Evolutionary conservation across 164 flowering plant genomes (phyloP).

Genomic region (Warburgia ugandensis): DNA sequence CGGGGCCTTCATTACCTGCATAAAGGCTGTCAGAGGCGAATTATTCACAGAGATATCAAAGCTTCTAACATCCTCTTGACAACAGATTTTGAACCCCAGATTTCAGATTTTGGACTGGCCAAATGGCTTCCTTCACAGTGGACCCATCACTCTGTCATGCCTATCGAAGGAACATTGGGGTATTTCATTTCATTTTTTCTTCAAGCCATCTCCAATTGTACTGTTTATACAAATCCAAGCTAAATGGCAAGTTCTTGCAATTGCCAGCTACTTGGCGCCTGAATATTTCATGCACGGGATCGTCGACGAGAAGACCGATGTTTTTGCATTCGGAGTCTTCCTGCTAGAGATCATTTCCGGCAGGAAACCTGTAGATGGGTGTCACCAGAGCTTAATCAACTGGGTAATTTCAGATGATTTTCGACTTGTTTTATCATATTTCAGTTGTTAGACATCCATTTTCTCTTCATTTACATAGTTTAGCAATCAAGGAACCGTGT

Average conservation of each 20-base stretch:
- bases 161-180: constrained; percentile 98
- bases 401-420: constrained; percentile 55
- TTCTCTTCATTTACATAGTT: no score
- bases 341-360: constrained; percentile 79
- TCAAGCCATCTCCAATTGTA: neutral
- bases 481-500: no score
- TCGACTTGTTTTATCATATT: neutral
- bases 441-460: no score
- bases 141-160: constrained; percentile 84
- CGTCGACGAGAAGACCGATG: constrained; percentile 96
- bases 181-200: constrained; percentile 13
- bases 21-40: constrained; percentile 83
- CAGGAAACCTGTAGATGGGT: constrained; percentile 69
- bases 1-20: constrained; percentile 85
- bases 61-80: constrained; percentile 71
- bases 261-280: constrained; percentile 75
- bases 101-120: constrained; percentile 92
- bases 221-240: neutral
- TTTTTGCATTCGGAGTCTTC: constrained; percentile 88
- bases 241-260: neutral
- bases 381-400: constrained; percentile 73
- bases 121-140: constrained; percentile 98
- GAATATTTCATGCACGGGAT: constrained; percentile 96
- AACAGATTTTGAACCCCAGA: constrained; percentile 86
- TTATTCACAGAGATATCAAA: constrained; percentile 88